Base-by-base conservation (phyloP, 208 protist species). In the Sergeia podlipaevii region DNA sequence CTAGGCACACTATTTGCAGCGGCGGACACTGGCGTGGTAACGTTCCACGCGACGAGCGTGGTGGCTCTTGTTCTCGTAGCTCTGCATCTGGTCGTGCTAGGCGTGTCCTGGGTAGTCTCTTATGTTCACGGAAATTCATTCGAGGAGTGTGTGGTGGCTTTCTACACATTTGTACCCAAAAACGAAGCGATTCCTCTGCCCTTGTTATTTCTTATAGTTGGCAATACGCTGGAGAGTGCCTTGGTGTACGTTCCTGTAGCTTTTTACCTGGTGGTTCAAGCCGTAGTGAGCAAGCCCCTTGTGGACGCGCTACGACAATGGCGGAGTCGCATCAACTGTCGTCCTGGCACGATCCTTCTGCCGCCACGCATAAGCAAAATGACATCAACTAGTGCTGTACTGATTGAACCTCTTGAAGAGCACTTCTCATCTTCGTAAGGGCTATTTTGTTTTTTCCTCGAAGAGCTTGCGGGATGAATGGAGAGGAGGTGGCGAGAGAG, bases 311-410 rank as follows among this genome's bases (percentile, higher is more conserved):
- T 77, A 34, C 63, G 64, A 24, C 57, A 58, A 13, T 77, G 70
- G 70, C 27, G 70, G 23, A 68, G 34, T 38, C 45, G 49, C 18
- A 55, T 60, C 21, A 70, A 71, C 48, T 77, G 70, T 41, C 63
- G 70, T 6, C 70, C 70, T 2, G 70, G 70, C 10, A 77, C 70
- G 4, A 68, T 59, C 18, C 49, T 77, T 2, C 58, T 77, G 32
- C 70, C 70, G 13, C 59, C 60, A 24, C 56, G 70, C 20, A 47
- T 72, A 3, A 70, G 53, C 37, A 66, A 41, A n/a, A n/a, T n/a
- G n/a, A n/a, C n/a, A n/a, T n/a, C n/a, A n/a, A n/a, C n/a, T n/a
- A n/a, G n/a, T n/a, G n/a, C n/a, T n/a, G n/a, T n/a, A n/a, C n/a
- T n/a, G n/a, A n/a, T n/a, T n/a, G n/a, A n/a, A n/a, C n/a, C n/a